These are phyloP conservation scores for Debaryomyces coudertii DNA, from an alignment of 1,139 yeast genomes.

Conservation along the genomic window DNA sequence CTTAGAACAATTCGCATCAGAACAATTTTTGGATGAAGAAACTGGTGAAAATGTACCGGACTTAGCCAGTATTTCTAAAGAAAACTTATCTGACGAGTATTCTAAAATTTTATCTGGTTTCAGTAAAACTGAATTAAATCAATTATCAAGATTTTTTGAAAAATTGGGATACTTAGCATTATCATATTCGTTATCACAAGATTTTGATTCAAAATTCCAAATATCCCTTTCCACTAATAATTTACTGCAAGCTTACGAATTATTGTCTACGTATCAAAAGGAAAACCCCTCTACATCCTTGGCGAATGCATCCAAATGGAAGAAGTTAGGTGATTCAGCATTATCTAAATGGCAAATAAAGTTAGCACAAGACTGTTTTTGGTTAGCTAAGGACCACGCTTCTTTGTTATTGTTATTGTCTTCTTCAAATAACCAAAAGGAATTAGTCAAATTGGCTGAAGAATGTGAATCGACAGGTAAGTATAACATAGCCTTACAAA, in stretches of 20 bases:
- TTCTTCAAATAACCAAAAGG: constrained; percentile 70
- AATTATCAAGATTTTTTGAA: constrained; percentile 90
- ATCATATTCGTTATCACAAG: constrained; percentile 81
- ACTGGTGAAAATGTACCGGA: constrained; percentile 45
- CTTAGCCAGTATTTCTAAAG: constrained; percentile 61
- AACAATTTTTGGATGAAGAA: constrained; percentile 38
- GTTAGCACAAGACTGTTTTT: constrained; percentile 80
- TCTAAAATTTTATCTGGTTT: constrained; percentile 45
- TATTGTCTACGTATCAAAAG: constrained; percentile 63
- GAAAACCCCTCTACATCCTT: constrained; percentile 42
- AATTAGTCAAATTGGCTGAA: constrained; percentile 63
- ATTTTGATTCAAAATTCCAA: constrained; percentile 84
- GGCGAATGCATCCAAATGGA: constrained; percentile 68
- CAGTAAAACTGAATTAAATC: constrained; percentile 69
- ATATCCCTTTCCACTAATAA: constrained; percentile 67
- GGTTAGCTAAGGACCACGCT: constrained; percentile 79
- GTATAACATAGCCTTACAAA: constrained; percentile 89
- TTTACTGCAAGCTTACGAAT: constrained; percentile 70
- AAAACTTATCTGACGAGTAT: constrained; percentile 63
- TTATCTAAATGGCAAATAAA: constrained; percentile 76
- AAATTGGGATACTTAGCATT: constrained; percentile 86
- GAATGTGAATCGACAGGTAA: constrained; percentile 71
- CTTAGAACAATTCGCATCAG: constrained; percentile 52
- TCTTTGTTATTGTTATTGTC: constrained; percentile 83
- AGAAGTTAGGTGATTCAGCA: constrained; percentile 86